Base-by-base conservation (phyloP, 768 basidiomycete genomes). In the Tephrocybe sp. region DNA sequence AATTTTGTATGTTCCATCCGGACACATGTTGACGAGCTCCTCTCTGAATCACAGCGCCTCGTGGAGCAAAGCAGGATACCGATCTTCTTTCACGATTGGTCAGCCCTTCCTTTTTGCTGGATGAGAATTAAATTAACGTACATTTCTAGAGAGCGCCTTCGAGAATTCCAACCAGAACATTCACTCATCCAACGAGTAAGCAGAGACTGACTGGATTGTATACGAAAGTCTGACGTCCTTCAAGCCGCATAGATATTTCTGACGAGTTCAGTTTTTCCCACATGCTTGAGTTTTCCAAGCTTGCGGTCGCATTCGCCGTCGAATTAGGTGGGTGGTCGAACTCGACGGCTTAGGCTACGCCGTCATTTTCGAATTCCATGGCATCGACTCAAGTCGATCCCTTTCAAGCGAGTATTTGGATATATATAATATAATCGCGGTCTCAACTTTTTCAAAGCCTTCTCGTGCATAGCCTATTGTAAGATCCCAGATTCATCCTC, bases 251-350 rank as follows among this genome's bases (percentile, higher is more conserved):
- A 50, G 90, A 95, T 64, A 76, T 90, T 53, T 91, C 91, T 10
- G 73, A 82, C 18, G 94, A 96, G 67, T 97, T 97, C 70, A 89
- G 86, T 63, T 98, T 96, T 66, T 68, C 73, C 4, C 94, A 98
- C 66, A 92, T 95, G 90, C 61, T 88, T 50, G 86, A 93, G 69
- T 93, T 93, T 69, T 88, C 88, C 44, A 92, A 92, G 73, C 73
- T 93, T 47, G 87, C 85, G 32, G 83, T 88, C 23, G 89, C 86
- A 1, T 89, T 86, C 63, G 88, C 82, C 9, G 78, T 91, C 56
- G 90, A 92, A 65, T 76, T 92, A 25, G 82, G 83, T 72, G 69
- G 83, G 68, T 70, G 68, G 61, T 66, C 68, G 24, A 58, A 25
- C 4, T 21, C 10, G 39, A 25, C 15, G 9, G 10, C 39, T 17